Conservation (phyloP, 495 filamentous ascomycete genomes). For the Neurospora sp. region DNA sequence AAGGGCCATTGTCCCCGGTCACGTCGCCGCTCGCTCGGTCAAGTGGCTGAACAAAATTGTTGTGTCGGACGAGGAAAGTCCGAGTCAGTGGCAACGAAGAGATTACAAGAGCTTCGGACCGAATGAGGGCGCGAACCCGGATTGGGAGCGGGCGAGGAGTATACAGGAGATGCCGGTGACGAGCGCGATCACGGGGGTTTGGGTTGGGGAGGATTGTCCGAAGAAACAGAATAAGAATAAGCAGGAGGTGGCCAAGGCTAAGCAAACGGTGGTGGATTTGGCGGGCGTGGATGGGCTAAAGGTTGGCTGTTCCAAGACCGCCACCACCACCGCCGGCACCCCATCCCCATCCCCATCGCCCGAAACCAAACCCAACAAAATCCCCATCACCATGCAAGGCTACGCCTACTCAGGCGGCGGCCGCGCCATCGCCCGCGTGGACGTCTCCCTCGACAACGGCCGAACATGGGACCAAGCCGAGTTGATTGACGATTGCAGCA, state of each 20-base stretch:
- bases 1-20: constrained; percentile 50
- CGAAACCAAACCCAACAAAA: too few relatives aligned
- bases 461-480: constrained; percentile 43
- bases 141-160: constrained; percentile 45
- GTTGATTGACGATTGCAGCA: constrained; percentile 32
- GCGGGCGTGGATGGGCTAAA: constrained; percentile 7
- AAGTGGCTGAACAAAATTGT: constrained; percentile 57
- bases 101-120: constrained; percentile 59
- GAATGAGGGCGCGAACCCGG: constrained; percentile 39
- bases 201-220: constrained; percentile 42
- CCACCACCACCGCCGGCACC: not conserved
- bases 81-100: constrained; percentile 47
- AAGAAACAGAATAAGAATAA: not conserved
- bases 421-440: constrained; percentile 42
- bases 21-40: constrained; percentile 51
- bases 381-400: constrained; percentile 37
- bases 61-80: constrained; percentile 46
- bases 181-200: constrained; percentile 36
- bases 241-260: not conserved
- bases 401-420: constrained; percentile 54
- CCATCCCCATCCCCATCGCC: too few relatives aligned
- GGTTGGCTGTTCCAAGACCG: constrained; percentile 10
- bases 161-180: constrained; percentile 56
- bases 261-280: constrained; percentile 3
- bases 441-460: constrained; percentile 46